These are phyloP conservation scores for Diaporthe sp. DNA, from an alignment of 2,329 filamentous ascomycete species.

Conservation along the genomic window DNA sequence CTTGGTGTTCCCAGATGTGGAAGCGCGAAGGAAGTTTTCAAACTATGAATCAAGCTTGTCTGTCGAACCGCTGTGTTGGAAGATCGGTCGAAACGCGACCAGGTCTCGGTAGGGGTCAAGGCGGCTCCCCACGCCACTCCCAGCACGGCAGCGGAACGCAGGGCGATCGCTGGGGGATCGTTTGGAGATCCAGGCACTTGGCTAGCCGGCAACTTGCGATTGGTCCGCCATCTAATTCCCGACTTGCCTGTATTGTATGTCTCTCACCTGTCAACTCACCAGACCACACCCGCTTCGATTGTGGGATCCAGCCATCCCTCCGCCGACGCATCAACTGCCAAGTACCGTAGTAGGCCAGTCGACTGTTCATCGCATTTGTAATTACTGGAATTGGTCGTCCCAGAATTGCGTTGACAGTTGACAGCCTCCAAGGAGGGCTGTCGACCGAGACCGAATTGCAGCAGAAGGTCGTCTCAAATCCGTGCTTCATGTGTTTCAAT, in stretches of 20 bases:
- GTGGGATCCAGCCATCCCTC: slow-evolving; percentile 3
- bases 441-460: slow-evolving; percentile 21
- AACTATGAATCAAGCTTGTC: slow-evolving; percentile 22
- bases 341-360: slow-evolving; percentile 22
- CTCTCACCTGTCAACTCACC: background rate
- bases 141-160: background rate
- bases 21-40: background rate
- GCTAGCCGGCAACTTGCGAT: slow-evolving; percentile 1
- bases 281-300: background rate
- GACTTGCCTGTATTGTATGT: background rate
- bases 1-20: slow-evolving; percentile 22
- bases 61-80: slow-evolving; percentile 31
- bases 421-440: slow-evolving; percentile 17
- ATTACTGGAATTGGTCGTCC: slow-evolving; percentile 15
- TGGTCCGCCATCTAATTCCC: slow-evolving; percentile 12
- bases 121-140: slow-evolving; percentile 20
- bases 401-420: slow-evolving; percentile 27
- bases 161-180: slow-evolving; percentile 20
- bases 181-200: slow-evolving; percentile 19
- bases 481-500: slow-evolving; percentile 30
- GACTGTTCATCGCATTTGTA: slow-evolving; percentile 26
- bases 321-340: slow-evolving; percentile 21
- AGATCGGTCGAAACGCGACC: slow-evolving; percentile 37
- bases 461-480: slow-evolving; percentile 23
- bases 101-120: slow-evolving; percentile 27